phyloP scores from a whole-genome alignment of 345 rosid genomes.

The Punica granatum region DNA sequence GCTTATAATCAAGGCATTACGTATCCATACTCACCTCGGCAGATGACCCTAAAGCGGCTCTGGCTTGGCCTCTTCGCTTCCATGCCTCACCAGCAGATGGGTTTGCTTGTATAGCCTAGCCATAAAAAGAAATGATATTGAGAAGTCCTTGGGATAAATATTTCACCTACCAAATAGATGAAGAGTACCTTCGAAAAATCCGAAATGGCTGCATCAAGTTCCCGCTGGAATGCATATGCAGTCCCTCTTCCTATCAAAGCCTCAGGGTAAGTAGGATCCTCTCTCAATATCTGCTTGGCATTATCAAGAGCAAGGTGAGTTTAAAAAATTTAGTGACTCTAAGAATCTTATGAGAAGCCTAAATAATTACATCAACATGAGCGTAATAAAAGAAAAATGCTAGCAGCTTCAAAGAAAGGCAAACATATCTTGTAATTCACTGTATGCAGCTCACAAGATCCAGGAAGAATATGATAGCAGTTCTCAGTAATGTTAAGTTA shows the following conservation, averaged over 20 bases:
- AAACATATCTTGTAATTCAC: neutral
- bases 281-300: conserved; percentile 58
- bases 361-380: neutral
- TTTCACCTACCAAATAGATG: conserved; percentile 2
- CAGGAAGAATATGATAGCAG: conserved; percentile 9
- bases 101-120: conserved; percentile 79
- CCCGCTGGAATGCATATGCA: conserved; percentile 87
- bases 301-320: conserved; percentile 8
- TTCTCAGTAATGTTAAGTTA: conserved; percentile 17
- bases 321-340: neutral
- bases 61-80: conserved; percentile 98
- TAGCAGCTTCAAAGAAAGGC: neutral
- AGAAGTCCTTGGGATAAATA: neutral
- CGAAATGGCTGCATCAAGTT: conserved; percentile 73
- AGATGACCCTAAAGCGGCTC: conserved; percentile 90
- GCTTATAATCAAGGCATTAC: neutral
- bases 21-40: conserved; percentile 43
- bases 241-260: conserved; percentile 98
- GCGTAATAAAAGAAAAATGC: neutral
- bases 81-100: conserved; percentile 98
- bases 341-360: conserved; percentile 7
- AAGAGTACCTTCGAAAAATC: conserved; percentile 81
- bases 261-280: conserved; percentile 85
- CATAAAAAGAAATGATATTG: conserved; percentile 5
- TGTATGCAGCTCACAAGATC: neutral